phyloP scores from a whole-genome alignment of 139 green algal species.

The Chlamydomonas sp. region DNA sequence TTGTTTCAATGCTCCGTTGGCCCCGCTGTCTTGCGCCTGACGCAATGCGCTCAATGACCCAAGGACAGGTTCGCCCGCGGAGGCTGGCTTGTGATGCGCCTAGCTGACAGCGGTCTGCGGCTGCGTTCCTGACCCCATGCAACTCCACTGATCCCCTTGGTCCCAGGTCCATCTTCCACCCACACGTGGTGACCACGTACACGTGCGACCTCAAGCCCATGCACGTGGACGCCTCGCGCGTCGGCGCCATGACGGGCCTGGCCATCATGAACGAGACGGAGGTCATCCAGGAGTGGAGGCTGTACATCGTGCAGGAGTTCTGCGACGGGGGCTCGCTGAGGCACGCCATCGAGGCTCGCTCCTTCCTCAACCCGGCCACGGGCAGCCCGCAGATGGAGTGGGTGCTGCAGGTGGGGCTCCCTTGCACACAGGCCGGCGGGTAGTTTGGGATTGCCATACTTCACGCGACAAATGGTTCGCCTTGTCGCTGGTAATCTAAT shows the following conservation, averaged over 20 bases:
- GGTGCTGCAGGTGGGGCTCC: slow-evolving; percentile 25
- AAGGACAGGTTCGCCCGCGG: no score
- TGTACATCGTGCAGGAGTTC: slow-evolving; percentile 63
- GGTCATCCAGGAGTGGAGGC: slow-evolving; percentile 53
- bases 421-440: background rate
- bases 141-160: background rate
- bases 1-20: no score
- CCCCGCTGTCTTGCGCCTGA: no score
- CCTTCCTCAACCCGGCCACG: slow-evolving; percentile 18
- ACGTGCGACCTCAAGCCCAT: slow-evolving; percentile 47
- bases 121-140: background rate
- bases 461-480: background rate
- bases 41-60: no score
- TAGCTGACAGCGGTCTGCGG: background rate
- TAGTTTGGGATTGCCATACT: background rate
- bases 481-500: background rate
- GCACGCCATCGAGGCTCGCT: slow-evolving; percentile 40
- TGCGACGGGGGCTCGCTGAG: slow-evolving; percentile 41
- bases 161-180: slow-evolving; percentile 40
- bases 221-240: slow-evolving; percentile 23
- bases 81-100: no score
- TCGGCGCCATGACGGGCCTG: slow-evolving; percentile 40
- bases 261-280: slow-evolving; percentile 34
- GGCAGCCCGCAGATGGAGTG: slow-evolving; percentile 30
- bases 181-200: slow-evolving; percentile 49